Evolutionary conservation across 1,284 basidiomycete genomes (phyloP), one percentile per base, ranked within the genome.

Genomic region (Malassezia arunalokei): DNA sequence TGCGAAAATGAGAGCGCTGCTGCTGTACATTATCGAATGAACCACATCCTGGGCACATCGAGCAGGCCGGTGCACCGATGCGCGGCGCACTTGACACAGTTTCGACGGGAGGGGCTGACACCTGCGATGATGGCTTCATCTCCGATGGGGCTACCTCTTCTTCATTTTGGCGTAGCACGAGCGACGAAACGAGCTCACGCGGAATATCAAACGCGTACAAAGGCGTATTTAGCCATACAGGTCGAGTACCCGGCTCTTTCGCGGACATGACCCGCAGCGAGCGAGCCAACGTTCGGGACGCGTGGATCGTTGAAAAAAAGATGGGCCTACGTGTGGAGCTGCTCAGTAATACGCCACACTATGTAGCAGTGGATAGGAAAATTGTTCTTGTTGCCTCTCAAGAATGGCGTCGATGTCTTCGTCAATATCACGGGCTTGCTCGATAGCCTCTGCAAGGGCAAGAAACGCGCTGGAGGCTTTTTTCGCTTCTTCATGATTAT

Each of bases 401-500:
- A 99, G 77, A 58, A 99, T 92, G 48, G 77, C 77, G 63, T 86
- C 85, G 53, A 99, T 95, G 39, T 88, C 86, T 63, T 85, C 83
- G 73, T 99, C 94, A 38, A 96, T 78, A 70, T 96, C 89, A 51
- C 80, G 78, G 7, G 86, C 79, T 4, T 74, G 79, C 73, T 96
- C 92, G 61, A 98, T 87, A 89, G 17, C 31, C 24, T 40, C 30
- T 9, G 87, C 88, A n/a, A 99, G 78, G 65, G 92, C 92, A 31
- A 98, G 77, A 64, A 98, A 92, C 1, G 92, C 90, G 73, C 85
- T 87, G 11, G 92, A 92, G 12, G 94, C 94, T 54, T 94, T 87
- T 30, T 86, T 78, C 0, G 94, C 94, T 74, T 98, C 94, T 77
- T 98, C 94, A 66, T 96, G 92, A 69, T 95, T 98, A 76, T 99